phyloP scores from a whole-genome alignment of 2,329 filamentous ascomycete genomes.

The Penicillium sp. region DNA sequence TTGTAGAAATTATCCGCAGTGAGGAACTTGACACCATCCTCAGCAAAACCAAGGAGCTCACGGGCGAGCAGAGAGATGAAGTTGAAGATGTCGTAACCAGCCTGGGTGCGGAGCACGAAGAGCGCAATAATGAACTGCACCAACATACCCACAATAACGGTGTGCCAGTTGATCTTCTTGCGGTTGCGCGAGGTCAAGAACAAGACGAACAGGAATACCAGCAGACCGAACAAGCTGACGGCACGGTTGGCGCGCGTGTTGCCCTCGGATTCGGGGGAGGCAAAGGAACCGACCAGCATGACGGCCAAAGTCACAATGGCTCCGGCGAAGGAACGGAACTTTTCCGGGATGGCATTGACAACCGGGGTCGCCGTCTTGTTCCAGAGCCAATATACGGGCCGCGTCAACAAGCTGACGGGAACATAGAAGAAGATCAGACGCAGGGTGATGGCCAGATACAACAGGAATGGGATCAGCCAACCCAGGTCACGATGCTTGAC shows the following conservation, averaged over 20 bases:
- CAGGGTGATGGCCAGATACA: conserved; percentile 69
- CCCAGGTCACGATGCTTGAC: conserved; percentile 68
- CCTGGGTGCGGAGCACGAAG: conserved; percentile 75
- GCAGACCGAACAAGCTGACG: conserved; percentile 71
- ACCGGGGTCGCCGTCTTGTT: conserved; percentile 55
- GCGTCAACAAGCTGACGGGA: conserved; percentile 60
- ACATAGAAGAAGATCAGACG: conserved; percentile 70
- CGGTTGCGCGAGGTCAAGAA: conserved; percentile 67
- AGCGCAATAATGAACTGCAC: conserved; percentile 81
- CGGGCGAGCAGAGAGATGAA: conserved; percentile 74
- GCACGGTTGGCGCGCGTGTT: conserved; percentile 77
- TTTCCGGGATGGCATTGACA: conserved; percentile 59
- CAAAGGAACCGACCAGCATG: conserved; percentile 73
- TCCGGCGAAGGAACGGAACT: conserved; percentile 57
- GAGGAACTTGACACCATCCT: conserved; percentile 67
- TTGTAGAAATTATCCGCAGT: conserved; percentile 40
- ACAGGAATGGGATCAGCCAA: conserved; percentile 77
- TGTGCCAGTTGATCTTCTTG: conserved; percentile 58
- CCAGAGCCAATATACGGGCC: conserved; percentile 64
- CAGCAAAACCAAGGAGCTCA: conserved; percentile 68
- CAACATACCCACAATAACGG: conserved; percentile 82
- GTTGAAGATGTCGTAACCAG: conserved; percentile 84
- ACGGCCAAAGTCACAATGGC: conserved; percentile 61
- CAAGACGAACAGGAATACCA: conserved; percentile 62
- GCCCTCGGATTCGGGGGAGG: conserved; percentile 61